Evolutionary conservation across 768 basidiomycete genomes (phyloP).

Genomic region (Thelephora ganbajun): DNA sequence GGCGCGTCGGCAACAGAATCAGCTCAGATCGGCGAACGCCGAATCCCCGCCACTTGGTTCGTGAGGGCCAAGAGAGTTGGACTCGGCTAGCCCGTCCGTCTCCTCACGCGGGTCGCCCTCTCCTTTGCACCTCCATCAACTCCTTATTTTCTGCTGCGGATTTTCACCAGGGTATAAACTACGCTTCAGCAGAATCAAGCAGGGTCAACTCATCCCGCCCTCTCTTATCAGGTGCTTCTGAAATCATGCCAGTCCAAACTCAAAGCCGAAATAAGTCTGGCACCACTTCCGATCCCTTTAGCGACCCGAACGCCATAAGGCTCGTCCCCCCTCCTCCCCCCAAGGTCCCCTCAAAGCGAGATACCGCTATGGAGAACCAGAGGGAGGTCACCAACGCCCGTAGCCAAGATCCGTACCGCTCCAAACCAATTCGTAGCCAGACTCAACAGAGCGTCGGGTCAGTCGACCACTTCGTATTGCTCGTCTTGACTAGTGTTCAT

Average conservation of each 20-base stretch:
- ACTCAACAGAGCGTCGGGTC: slow-evolving; percentile 31
- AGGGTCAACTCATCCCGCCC: no score
- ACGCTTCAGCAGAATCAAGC: no score
- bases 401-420: slow-evolving; percentile 26
- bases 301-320: slow-evolving; percentile 13
- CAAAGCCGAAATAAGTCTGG: slow-evolving; percentile 13
- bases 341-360: slow-evolving; percentile 20
- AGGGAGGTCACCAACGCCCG: slow-evolving; percentile 54
- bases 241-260: neutral
- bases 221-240: no score
- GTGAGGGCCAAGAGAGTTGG: no score
- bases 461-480: slow-evolving; percentile 9
- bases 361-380: slow-evolving; percentile 48
- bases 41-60: no score
- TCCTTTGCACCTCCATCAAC: no score
- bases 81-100: no score
- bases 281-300: slow-evolving; percentile 16
- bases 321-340: slow-evolving; percentile 20
- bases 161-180: no score
- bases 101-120: no score
- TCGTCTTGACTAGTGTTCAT: slow-evolving; percentile 1
- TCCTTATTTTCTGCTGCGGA: no score
- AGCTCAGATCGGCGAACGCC: no score
- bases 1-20: no score
- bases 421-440: slow-evolving; percentile 42